Percentiles rank a stretch among this genome's conserved stretches.
These are phyloP conservation scores for Ilex paraguariensis DNA, from an alignment of 305 asterid genomes.

Conservation along the genomic window DNA sequence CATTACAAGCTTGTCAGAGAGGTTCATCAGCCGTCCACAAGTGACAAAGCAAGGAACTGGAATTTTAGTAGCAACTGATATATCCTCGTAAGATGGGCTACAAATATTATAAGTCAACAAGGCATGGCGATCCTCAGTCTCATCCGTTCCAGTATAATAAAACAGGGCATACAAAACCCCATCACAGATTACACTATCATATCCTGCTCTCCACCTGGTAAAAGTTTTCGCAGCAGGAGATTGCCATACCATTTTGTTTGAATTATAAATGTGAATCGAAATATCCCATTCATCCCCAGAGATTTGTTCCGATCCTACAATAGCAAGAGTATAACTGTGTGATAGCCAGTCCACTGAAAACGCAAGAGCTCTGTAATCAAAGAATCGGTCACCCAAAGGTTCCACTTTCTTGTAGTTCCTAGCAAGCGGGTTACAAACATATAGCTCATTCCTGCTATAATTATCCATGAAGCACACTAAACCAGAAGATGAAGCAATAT, in stretches of 20 bases:
- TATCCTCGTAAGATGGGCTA: neutral
- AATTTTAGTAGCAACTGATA: neutral
- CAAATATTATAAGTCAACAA: conserved; percentile 3
- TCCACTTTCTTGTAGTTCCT: conserved; percentile 1
- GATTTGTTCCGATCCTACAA: conserved; percentile 5
- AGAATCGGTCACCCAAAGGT: neutral
- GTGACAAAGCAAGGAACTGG: conserved; percentile 1
- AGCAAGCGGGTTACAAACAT: conserved; percentile 8
- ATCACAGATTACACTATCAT: conserved; percentile 7
- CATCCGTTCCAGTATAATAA: neutral
- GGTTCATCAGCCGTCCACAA: conserved; percentile 12
- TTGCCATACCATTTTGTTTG: conserved; percentile 2
- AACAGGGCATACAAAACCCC: conserved; percentile 10
- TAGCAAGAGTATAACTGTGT: neutral
- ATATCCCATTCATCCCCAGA: conserved; percentile 3
- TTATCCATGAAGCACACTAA: conserved; percentile 9
- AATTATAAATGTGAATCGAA: conserved; percentile 2
- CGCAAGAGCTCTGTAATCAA: conserved; percentile 8
- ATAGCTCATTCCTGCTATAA: neutral
- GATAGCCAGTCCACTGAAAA: neutral
- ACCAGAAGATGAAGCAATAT: conserved; percentile 8
- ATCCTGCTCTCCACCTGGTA: conserved; percentile 10
- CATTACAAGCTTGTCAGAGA: conserved; percentile 7
- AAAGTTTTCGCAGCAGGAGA: neutral
- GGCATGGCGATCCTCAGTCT: conserved; percentile 3